Base-by-base conservation (phyloP, 352 stramenopile genomes). In the Elongisporangium prolatum region DNA sequence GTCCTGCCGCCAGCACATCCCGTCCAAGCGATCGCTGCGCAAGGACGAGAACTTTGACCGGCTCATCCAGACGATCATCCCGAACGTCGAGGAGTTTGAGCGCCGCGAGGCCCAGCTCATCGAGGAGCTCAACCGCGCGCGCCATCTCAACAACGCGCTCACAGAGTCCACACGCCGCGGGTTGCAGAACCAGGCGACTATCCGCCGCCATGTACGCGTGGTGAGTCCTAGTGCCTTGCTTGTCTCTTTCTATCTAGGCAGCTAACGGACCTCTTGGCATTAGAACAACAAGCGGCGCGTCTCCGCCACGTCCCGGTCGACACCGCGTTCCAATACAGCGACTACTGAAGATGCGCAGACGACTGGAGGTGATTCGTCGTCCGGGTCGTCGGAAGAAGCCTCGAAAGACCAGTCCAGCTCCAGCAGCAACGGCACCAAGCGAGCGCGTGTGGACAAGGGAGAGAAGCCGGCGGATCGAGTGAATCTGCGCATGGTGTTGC, bases 1-100 rank as follows among this genome's bases (percentile, higher is more conserved):
- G 0, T 88, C 75, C 17, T 97, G 91, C 53, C 87, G 91, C 52
- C 92, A 96, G 44, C 86, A 95, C 60, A 96, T 97, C 54, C 88
- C 89, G 20, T 91, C 78, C 25, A 84, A 91, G 60, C 84, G 89
- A 21, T 93, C 82, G 54, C 71, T 97, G 52, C 84, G 86, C 8
- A 64, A 72, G 5, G 89, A 97, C 71, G 56, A 64, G 10, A 96
- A 95, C 55, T 97, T 96, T 58, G 89, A 97, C 57, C 72, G 72
- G 44, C 73, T 97, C 6, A 92, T 97, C 50, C 57, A 67, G 38
- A 91, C 84, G 49, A 95, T 97, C 50, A 87, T 96, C 67, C 86
- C 88, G 2, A 80, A 97, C 56, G 55, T 95, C 52, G 80, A 86
- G 54, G 77, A 84, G 50, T 87, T 95, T 28, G 81, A 92, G 54